phyloP scores from a whole-genome alignment of 2,329 filamentous ascomycete genomes.

The Ophiosphaerella korrae region DNA sequence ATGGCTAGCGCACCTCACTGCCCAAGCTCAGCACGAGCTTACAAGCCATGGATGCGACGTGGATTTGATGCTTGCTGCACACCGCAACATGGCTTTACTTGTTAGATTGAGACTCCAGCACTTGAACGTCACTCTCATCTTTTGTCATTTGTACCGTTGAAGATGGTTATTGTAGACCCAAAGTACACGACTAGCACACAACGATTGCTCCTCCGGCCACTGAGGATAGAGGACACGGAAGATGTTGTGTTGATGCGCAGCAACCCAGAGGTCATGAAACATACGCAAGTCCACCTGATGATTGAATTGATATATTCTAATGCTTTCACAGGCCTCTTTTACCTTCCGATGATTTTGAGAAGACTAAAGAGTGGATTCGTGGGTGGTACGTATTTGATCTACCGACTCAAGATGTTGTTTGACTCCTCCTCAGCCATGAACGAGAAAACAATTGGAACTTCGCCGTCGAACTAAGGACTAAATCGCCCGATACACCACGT shows the following conservation, averaged over 20 bases:
- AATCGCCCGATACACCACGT: conserved; percentile 18
- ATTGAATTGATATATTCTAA: conserved; percentile 8
- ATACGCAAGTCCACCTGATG: conserved; percentile 51
- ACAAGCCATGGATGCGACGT: conserved; percentile 3
- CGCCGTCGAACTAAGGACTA: conserved; percentile 55
- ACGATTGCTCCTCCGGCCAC: conserved; percentile 61
- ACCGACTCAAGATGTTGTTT: background rate
- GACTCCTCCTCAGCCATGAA: conserved; percentile 26
- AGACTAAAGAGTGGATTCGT: conserved; percentile 46
- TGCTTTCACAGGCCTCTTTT: conserved; percentile 51
- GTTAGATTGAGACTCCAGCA: no score
- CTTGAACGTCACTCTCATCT: background rate
- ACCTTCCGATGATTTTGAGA: conserved; percentile 56
- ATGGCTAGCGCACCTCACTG: conserved; percentile 18
- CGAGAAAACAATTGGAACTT: conserved; percentile 59
- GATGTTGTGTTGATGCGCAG: conserved; percentile 60
- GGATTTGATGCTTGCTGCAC: conserved; percentile 21
- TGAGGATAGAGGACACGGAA: conserved; percentile 56
- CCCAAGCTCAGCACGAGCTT: conserved; percentile 18
- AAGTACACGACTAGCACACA: conserved; percentile 50
- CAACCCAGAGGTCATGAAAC: conserved; percentile 67
- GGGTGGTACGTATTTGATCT: conserved; percentile 13
- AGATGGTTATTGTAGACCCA: conserved; percentile 43
- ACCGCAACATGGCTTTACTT: conserved; percentile 31
- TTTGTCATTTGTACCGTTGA: conserved; percentile 9